A percentile compares a stretch with the other conserved stretches of the same genome.
These are phyloP conservation scores for Coniochaeta prunicola DNA, from an alignment of 2,329 filamentous ascomycete genomes.

Conservation along the genomic window DNA sequence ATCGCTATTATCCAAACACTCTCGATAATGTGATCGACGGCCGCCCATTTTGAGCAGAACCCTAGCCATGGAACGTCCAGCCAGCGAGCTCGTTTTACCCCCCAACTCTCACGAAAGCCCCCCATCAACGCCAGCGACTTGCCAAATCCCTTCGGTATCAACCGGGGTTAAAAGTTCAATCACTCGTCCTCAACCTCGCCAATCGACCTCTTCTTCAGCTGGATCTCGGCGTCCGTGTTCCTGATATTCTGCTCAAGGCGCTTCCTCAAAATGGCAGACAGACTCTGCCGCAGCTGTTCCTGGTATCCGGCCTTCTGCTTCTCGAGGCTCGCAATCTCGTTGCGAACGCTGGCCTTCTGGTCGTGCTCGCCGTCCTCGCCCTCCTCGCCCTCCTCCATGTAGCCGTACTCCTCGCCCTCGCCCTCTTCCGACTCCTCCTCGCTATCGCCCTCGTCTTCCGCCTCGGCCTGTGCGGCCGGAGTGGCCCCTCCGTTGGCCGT, in stretches of 20 bases:
- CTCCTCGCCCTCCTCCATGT: slow-evolving; percentile 45
- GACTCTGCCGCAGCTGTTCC: slow-evolving; percentile 33
- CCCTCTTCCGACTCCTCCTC: slow-evolving; percentile 33
- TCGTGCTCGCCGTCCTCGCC: slow-evolving; percentile 47
- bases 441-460: slow-evolving; percentile 37
- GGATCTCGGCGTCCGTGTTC: slow-evolving; percentile 32
- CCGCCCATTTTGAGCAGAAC: neutral
- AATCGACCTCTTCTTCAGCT: slow-evolving; percentile 26
- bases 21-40: neutral
- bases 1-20: neutral
- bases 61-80: neutral
- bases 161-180: neutral
- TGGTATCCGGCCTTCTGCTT: slow-evolving; percentile 40
- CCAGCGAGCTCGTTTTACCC: neutral
- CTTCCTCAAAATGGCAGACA: slow-evolving; percentile 40
- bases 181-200: slow-evolving; percentile 26
- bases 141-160: neutral
- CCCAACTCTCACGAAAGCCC: neutral
- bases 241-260: slow-evolving; percentile 44
- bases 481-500: slow-evolving; percentile 28
- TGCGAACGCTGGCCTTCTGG: slow-evolving; percentile 46
- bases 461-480: slow-evolving; percentile 26
- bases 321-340: slow-evolving; percentile 46
- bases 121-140: neutral
- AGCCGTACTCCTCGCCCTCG: slow-evolving; percentile 38